Evolutionary conservation across 345 rosid species (phyloP), one percentile per base, ranked within the genome.

Genomic region (Nasturtium officinale): DNA sequence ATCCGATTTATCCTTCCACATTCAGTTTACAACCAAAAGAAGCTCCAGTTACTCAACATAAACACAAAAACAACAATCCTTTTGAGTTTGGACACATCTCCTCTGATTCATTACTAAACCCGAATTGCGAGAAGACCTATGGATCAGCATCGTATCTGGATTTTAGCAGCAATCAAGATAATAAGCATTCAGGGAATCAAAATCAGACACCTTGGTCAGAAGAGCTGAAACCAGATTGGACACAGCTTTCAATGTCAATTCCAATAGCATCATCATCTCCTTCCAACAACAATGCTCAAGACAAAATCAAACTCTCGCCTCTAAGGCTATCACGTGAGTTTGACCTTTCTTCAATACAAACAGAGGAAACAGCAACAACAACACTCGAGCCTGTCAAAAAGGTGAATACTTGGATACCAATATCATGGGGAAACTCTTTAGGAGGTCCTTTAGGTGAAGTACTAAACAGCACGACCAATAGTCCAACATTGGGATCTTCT

Each of bases 381-480:
- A 66, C 65, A 3, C 28, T 43, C 5, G 82, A 84, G 56, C 51
- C 75, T 1, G 76, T 12, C 37, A 82, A 78, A 55, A 86, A 80
- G 56, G 80, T 43, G 78, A 53, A 79, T 33, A 79, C 77, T 54
- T 83, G 86, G 91, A 78, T 79, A 42, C 86, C 91, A 1, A 67
- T 80, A 61, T 71, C 87, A 5, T 85, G 87, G 83, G 89, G 84
- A 52, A 73, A 47, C 66, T 82, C 88, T 15, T 69, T 84, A 68
- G 90, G 88, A 13, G 91, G 90, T 53, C 96, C 90, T 48, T 28
- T 89, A 46, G 96, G 96, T 2, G 92, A 87, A 82, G 90, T 79
- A 37, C 71, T 89, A 6, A 77, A 77, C 78, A 81, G 79, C 67
- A 77, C 75, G 7, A 50, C 77, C 6, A 80, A 68, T 74, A 83